Base-by-base conservation (phyloP, 192 early-diverging fungal genomes). In the Rhizophagus clarus region DNA sequence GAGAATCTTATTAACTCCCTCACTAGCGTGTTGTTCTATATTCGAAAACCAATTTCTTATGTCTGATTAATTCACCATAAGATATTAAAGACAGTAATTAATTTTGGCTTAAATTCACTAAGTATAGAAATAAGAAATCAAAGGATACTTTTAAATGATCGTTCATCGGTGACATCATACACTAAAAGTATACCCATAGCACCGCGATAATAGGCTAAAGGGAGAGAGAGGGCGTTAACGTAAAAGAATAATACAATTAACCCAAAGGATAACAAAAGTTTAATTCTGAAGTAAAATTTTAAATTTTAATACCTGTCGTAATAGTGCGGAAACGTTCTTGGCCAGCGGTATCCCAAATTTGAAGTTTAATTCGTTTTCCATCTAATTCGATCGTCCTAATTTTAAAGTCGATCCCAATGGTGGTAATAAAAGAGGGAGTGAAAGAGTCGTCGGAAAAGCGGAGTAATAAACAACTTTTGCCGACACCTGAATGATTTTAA, bases 21-120 rank as follows among this genome's bases (percentile, higher is more conserved):
- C 97, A 84, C 93, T 97, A 61, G 98, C 98, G 83, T 99, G 95
- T 83, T 99, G 97, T 85, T 99, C 98, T 83, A 99, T 97, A 87
- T 99, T 99, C 79, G 95, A 94, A 84, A 98, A 97, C 98, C 98
- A 99, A 89, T 97, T 99, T 83, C 97, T 92, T 81, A 99, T 97
- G 87, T 99, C 94, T 96, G 26, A 40, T 49, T 26, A 74, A 74
- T 45, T n/a, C 42, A 45, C 42, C 42, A 45, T 74, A 51, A 28
- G n/a, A 64, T 47, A 32, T 12, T 47, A 34, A 5, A 29, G 28
- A 78, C 47, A 26, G 56, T 64, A 78, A 61, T 4, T 62, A 31
- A 80, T 29, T 28, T 34, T 72, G 69, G 12, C 37, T 40, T 7
- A 70, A 66, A 37, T 56, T 28, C 26, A 74, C 20, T 49, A 61